phyloP scores from a whole-genome alignment of 2,329 filamentous ascomycete species.

The Paecilomyces dactylethromorphus region DNA sequence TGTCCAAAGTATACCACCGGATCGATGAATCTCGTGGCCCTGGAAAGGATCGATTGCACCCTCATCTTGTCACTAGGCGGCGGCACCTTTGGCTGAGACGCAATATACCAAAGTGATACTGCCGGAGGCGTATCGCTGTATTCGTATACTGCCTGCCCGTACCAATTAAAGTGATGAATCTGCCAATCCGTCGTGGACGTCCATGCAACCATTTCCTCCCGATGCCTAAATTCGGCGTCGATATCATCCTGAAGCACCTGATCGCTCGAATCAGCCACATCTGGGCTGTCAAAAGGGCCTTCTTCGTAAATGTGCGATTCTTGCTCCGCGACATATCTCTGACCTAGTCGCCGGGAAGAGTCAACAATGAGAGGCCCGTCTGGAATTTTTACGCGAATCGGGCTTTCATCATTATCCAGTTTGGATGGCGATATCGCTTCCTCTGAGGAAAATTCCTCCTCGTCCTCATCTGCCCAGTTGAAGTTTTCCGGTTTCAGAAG shows the following conservation, averaged over 20 bases:
- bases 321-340: neutral
- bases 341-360: neutral
- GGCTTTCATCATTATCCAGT: no score
- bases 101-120: constrained; percentile 16
- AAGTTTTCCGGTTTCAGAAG: neutral
- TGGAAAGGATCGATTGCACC: constrained; percentile 7
- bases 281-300: neutral
- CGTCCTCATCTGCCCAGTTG: neutral
- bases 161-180: constrained; percentile 23
- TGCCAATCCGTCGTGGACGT: neutral
- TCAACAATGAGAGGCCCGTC: neutral
- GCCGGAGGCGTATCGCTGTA: constrained; percentile 13
- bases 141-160: constrained; percentile 5
- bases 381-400: neutral
- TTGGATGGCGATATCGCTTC: neutral
- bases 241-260: neutral
- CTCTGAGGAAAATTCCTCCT: neutral
- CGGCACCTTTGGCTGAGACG: constrained; percentile 8
- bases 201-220: neutral
- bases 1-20: constrained; percentile 12
- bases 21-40: constrained; percentile 13
- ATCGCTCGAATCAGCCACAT: neutral
- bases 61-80: constrained; percentile 3
- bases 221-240: neutral
- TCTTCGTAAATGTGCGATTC: neutral